phyloP scores from a whole-genome alignment of 352 stramenopile species.

The Globisporangium ultimum region DNA sequence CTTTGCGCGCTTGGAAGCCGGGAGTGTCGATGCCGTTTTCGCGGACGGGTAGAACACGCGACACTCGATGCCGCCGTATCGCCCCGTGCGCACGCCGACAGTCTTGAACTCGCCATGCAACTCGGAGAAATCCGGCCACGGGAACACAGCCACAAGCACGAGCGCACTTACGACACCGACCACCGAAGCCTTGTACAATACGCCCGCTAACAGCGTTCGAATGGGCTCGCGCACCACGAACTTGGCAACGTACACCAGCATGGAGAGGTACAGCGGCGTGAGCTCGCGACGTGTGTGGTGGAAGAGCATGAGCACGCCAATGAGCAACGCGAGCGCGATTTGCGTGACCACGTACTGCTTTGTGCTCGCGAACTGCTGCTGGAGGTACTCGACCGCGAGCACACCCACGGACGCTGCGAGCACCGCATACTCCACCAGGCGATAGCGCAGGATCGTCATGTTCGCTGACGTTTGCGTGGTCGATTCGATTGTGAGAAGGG shows the following conservation, averaged over 20 bases:
- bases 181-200: conserved; percentile 7
- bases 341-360: conserved; percentile 10
- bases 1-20: conserved; percentile 11
- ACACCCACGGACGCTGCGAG: conserved; percentile 8
- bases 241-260: conserved; percentile 13
- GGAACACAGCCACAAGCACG: conserved; percentile 43
- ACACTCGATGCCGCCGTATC: conserved; percentile 51
- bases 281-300: conserved; percentile 35
- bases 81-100: conserved; percentile 37
- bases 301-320: conserved; percentile 19
- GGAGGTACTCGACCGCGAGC: conserved; percentile 5
- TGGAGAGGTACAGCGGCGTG: conserved; percentile 24
- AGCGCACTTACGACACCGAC: conserved; percentile 18
- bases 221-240: conserved; percentile 4
- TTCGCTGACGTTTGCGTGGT: not conserved
- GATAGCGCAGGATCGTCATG: conserved; percentile 13
- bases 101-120: conserved; percentile 36
- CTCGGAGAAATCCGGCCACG: conserved; percentile 45
- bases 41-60: conserved; percentile 65
- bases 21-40: conserved; percentile 1
- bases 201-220: conserved; percentile 2
- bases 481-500: too few relatives aligned
- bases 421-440: conserved; percentile 22
- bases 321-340: conserved; percentile 9
- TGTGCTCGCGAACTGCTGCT: conserved; percentile 8